phyloP scores from a whole-genome alignment of 768 basidiomycete species.

The Rhodosporidiobolus sp. region DNA sequence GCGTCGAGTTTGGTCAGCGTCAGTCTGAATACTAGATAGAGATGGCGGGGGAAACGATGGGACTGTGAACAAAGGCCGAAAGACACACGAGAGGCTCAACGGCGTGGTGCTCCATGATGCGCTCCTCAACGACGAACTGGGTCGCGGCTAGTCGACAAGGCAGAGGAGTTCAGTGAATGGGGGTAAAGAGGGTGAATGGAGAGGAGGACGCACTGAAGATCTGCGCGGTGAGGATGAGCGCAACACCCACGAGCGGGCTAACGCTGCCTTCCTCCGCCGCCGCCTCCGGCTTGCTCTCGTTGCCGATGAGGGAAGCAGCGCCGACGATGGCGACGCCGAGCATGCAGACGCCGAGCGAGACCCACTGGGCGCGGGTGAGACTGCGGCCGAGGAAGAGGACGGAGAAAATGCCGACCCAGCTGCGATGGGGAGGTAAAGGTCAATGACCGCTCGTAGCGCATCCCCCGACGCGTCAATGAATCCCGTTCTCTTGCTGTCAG shows the following conservation, averaged over 20 bases:
- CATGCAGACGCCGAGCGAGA: conserved; percentile 56
- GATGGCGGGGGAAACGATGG: too few species aligned
- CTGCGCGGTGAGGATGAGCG: conserved; percentile 90
- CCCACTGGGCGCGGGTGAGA: conserved; percentile 62
- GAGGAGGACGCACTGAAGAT: conserved; percentile 64
- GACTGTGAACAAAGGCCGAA: not conserved
- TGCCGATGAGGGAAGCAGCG: conserved; percentile 67
- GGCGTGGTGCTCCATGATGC: conserved; percentile 82
- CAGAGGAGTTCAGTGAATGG: not conserved
- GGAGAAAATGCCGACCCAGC: conserved; percentile 82
- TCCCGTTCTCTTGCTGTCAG: too few species aligned
- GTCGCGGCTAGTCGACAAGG: conserved; percentile 65
- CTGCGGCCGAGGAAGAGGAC: conserved; percentile 80
- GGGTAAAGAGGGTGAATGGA: conserved; percentile 1
- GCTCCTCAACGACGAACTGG: conserved; percentile 95
- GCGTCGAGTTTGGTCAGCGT: too few species aligned
- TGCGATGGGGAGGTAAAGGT: not conserved
- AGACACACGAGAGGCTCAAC: conserved; percentile 71
- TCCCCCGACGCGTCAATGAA: too few species aligned
- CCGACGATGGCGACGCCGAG: conserved; percentile 59
- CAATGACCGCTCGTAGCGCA: not conserved
- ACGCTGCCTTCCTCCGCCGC: conserved; percentile 5
- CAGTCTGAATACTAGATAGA: too few species aligned
- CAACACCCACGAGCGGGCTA: conserved; percentile 58
- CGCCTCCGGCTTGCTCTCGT: not conserved